Evolutionary conservation across 768 basidiomycete genomes (phyloP).

Genomic region (Suillus tomentosus): DNA sequence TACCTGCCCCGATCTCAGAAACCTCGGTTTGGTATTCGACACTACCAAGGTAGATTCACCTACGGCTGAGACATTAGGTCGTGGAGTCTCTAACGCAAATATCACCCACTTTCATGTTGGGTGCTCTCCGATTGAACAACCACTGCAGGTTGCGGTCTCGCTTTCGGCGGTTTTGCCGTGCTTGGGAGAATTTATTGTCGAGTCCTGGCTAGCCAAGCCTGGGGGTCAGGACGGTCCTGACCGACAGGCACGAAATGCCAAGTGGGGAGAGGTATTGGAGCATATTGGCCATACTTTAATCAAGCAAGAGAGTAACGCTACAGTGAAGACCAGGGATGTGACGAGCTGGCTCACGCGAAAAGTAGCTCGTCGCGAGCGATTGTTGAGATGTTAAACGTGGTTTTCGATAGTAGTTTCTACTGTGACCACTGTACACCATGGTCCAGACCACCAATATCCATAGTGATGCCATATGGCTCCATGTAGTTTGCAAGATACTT

Average conservation of each 20-base stretch:
- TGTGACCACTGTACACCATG: too few relatives aligned
- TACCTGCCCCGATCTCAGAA: neutral
- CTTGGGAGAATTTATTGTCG: neutral
- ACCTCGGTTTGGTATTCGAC: constrained; percentile 5
- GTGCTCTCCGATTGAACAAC: neutral
- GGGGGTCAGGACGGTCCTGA: neutral
- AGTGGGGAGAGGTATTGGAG: neutral
- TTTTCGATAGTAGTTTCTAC: neutral
- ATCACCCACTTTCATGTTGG: neutral
- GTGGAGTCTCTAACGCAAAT: neutral
- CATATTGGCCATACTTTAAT: neutral
- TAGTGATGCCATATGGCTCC: neutral
- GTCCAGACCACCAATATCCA: neutral
- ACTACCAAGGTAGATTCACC: neutral
- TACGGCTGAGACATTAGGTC: neutral
- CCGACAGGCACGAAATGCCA: neutral
- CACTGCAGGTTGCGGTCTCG: neutral
- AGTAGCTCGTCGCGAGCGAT: neutral
- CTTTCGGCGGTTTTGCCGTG: neutral
- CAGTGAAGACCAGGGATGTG: neutral
- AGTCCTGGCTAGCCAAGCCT: neutral
- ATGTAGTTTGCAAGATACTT: neutral
- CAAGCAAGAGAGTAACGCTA: neutral
- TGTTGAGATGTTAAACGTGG: neutral
- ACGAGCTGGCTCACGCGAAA: neutral